A percentile compares a stretch with the other conserved stretches of the same genome.
Conservation (phyloP, 2,329 filamentous ascomycete genomes). For the Fusarium sp. region DNA sequence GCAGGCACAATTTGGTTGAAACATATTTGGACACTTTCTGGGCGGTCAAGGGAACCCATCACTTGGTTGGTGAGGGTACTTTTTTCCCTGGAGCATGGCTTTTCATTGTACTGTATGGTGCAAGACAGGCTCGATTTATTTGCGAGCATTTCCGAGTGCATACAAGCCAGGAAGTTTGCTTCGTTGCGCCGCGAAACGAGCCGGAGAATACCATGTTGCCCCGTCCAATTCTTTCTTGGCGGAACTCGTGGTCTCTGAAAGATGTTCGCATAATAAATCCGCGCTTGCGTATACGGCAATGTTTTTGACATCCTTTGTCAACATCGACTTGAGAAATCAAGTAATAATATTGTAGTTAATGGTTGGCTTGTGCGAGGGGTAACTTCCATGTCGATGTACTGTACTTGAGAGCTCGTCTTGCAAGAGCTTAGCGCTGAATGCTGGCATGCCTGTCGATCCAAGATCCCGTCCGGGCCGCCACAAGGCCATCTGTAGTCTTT, state of each 20-base stretch:
- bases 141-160: slow-evolving; percentile 6
- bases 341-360: not conserved
- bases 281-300: not conserved
- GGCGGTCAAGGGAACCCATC: not conserved
- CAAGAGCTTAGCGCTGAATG: slow-evolving; percentile 38
- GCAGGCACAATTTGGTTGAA: not conserved
- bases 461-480: slow-evolving; percentile 46
- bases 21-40: not conserved
- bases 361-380: not conserved
- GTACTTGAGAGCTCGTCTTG: slow-evolving; percentile 6
- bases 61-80: slow-evolving; percentile 3
- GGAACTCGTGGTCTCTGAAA: no score
- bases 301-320: not conserved
- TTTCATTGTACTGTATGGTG: slow-evolving; percentile 1
- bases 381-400: not conserved
- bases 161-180: slow-evolving; percentile 10
- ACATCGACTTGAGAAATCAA: not conserved
- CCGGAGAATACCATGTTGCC: slow-evolving; percentile 6
- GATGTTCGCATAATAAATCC: not conserved
- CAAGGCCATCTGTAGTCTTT: slow-evolving; percentile 28
- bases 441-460: slow-evolving; percentile 43
- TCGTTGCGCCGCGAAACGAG: not conserved
- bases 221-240: not conserved
- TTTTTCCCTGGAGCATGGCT: not conserved
- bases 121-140: slow-evolving; percentile 7